phyloP scores from a whole-genome alignment of 306 rosid genomes.

The Casuarina cunninghamiana region DNA sequence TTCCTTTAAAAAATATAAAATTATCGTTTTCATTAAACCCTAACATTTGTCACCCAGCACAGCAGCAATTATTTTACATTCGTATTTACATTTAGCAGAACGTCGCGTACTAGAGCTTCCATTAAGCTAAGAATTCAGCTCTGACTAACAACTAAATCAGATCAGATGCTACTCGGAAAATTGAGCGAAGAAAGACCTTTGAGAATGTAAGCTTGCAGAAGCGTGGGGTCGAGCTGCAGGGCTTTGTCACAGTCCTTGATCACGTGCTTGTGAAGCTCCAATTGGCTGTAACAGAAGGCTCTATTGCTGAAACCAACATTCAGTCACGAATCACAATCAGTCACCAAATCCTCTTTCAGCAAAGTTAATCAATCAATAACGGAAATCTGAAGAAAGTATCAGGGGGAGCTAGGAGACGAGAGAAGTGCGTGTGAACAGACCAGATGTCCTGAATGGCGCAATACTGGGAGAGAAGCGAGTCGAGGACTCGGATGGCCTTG shows the following conservation, averaged over 20 bases:
- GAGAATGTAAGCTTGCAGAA: slow-evolving; percentile 81
- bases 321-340: slow-evolving; percentile 24
- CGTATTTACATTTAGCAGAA: not conserved
- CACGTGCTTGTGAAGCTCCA: slow-evolving; percentile 92
- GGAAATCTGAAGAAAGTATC: slow-evolving; percentile 17
- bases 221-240: slow-evolving; percentile 69
- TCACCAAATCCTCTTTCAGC: slow-evolving; percentile 1
- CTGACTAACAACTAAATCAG: slow-evolving; percentile 4
- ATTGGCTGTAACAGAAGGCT: slow-evolving; percentile 89
- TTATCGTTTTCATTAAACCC: not conserved
- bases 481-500: slow-evolving; percentile 88
- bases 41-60: slow-evolving; percentile 7
- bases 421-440: slow-evolving; percentile 33
- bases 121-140: not conserved
- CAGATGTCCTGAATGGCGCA: slow-evolving; percentile 77
- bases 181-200: slow-evolving; percentile 54
- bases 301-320: slow-evolving; percentile 65
- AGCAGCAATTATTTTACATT: not conserved
- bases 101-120: not conserved
- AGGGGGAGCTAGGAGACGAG: slow-evolving; percentile 4
- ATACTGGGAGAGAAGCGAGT: slow-evolving; percentile 68
- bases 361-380: not conserved
- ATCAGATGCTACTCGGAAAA: not conserved
- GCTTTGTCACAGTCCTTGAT: slow-evolving; percentile 90
- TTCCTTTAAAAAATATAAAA: not conserved